Percentiles rank a stretch among this genome's conserved stretches.
These are phyloP conservation scores for Alternaria arborescens DNA, from an alignment of 2,329 filamentous ascomycete species.

Conservation along the genomic window DNA sequence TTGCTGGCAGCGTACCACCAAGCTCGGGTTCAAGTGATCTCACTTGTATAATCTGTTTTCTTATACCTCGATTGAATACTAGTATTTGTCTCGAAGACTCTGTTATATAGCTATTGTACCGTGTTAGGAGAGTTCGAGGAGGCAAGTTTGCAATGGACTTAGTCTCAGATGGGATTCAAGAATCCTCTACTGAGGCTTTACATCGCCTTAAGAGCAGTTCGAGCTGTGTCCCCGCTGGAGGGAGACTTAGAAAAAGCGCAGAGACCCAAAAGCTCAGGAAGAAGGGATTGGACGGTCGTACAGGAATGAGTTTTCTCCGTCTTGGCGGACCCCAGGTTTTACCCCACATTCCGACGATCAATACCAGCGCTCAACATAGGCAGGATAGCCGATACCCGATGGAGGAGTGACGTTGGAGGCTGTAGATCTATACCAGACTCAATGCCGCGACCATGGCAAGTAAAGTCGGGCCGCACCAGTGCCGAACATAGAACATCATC, in stretches of 20 bases:
- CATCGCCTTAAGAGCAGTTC: accelerated
- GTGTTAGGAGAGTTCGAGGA: no score
- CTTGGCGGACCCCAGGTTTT: neutral
- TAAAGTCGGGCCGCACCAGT: neutral
- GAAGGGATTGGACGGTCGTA: neutral
- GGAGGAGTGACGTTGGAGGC: neutral
- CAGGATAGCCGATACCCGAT: neutral
- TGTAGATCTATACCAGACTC: neutral
- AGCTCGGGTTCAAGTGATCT: neutral
- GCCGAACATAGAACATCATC: neutral
- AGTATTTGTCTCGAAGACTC: no score
- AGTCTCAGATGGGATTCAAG: no score
- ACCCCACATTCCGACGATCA: neutral
- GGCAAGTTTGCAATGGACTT: no score
- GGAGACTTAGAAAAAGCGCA: no score
- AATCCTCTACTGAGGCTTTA: no score
- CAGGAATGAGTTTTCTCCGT: neutral
- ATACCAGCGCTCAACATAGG: neutral
- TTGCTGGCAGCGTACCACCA: neutral
- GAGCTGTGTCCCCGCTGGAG: no score
- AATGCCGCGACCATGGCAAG: neutral
- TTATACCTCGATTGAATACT: no score
- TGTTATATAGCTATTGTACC: no score
- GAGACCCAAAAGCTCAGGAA: neutral
- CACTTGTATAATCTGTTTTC: neutral